These are phyloP conservation scores for Papiliotrema fonsecae DNA, from an alignment of 1,284 basidiomycete genomes.

Conservation along the genomic window DNA sequence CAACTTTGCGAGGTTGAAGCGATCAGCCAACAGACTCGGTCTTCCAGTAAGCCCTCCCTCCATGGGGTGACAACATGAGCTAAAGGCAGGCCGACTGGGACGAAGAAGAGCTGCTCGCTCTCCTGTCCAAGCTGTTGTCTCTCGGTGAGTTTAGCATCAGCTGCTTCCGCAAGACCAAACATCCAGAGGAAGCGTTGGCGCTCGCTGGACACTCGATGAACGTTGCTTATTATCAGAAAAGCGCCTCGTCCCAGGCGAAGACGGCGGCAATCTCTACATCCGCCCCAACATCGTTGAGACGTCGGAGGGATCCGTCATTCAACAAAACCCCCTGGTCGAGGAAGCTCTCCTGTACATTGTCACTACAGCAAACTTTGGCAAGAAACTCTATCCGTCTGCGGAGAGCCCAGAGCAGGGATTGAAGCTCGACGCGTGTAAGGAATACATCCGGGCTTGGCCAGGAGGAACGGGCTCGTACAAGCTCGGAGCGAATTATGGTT, in stretches of 20 bases:
- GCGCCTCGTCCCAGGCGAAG: conserved; percentile 32
- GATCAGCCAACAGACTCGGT: conserved; percentile 40
- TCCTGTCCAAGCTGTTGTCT: conserved; percentile 38
- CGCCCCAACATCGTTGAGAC: conserved; percentile 44
- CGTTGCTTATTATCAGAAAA: conserved; percentile 13
- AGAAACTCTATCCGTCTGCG: conserved; percentile 35
- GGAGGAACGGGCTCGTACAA: conserved; percentile 44
- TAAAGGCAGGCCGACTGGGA: conserved; percentile 36
- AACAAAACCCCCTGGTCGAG: conserved; percentile 40
- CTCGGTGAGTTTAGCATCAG: conserved; percentile 23
- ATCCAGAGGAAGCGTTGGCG: too few relatives aligned
- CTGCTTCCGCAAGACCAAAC: background rate
- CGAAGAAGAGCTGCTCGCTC: conserved; percentile 37
- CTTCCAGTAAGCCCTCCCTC: conserved; percentile 31
- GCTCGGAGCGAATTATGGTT: conserved; percentile 45
- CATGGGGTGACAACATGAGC: background rate
- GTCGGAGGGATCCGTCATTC: conserved; percentile 44
- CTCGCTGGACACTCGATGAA: background rate
- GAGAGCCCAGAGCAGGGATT: conserved; percentile 26
- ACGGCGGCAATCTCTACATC: conserved; percentile 44
- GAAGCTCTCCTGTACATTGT: conserved; percentile 43
- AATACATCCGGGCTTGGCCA: conserved; percentile 45
- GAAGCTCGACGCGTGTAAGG: conserved; percentile 37
- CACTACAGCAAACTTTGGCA: conserved; percentile 40
- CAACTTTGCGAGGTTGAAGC: conserved; percentile 44